Conservation (phyloP, 176 grass and related monocot genomes). For the sorghum (Sorghum bicolor) region DNA sequence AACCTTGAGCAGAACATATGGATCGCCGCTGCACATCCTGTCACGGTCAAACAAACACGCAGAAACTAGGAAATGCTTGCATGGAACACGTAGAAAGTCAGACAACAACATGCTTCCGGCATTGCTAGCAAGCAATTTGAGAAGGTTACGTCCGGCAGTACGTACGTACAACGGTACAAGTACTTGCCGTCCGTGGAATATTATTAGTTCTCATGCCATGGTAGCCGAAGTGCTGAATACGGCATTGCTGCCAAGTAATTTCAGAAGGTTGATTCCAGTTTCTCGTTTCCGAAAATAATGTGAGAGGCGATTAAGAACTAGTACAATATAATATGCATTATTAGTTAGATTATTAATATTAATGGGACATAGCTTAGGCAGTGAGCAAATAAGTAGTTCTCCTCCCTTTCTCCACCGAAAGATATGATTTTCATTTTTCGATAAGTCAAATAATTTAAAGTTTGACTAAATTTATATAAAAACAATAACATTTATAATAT, state of each 20-base stretch:
- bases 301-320: background rate
- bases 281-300: background rate
- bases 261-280: background rate
- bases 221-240: background rate
- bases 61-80: background rate
- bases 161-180: background rate
- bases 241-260: background rate
- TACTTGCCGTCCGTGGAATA: too few relatives aligned
- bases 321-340: too few relatives aligned
- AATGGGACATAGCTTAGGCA: too few relatives aligned
- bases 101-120: background rate
- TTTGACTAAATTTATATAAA: too few relatives aligned
- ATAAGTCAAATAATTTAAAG: too few relatives aligned
- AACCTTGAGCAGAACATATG: too few relatives aligned
- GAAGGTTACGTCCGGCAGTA: background rate
- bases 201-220: background rate
- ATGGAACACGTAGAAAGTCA: background rate
- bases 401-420: too few relatives aligned
- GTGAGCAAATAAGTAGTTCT: too few relatives aligned
- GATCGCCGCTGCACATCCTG: background rate
- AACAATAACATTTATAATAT: too few relatives aligned
- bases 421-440: too few relatives aligned
- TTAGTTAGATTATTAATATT: too few relatives aligned
- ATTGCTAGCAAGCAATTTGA: background rate
- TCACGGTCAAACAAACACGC: conserved; percentile 2